Evolutionary conservation across 2,329 filamentous ascomycete species (phyloP).

Genomic region (Plenodomus biglobosus): DNA sequence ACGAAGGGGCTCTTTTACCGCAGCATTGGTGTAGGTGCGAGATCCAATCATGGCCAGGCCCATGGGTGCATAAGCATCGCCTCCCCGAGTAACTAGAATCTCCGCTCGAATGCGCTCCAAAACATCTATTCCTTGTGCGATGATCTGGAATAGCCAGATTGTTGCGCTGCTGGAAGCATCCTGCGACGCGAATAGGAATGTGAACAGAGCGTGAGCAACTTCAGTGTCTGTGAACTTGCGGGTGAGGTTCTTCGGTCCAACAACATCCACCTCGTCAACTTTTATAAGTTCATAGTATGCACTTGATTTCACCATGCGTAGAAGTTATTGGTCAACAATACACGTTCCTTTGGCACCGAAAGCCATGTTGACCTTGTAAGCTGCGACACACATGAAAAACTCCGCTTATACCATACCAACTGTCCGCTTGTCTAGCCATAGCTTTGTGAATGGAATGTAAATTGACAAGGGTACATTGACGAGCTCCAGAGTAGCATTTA

Average conservation of each 20-base stretch:
- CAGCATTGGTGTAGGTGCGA: slow-evolving; percentile 83
- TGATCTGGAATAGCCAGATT: slow-evolving; percentile 92
- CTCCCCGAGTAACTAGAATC: slow-evolving; percentile 73
- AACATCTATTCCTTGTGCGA: slow-evolving; percentile 85
- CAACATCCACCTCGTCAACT: slow-evolving; percentile 64
- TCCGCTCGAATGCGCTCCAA: slow-evolving; percentile 86
- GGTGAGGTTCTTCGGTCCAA: slow-evolving; percentile 81
- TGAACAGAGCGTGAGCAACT: slow-evolving; percentile 89
- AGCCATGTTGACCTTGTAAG: slow-evolving; percentile 87
- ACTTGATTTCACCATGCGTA: slow-evolving; percentile 81
- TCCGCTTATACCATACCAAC: slow-evolving; percentile 85
- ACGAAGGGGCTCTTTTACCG: slow-evolving; percentile 61
- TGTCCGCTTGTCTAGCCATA: slow-evolving; percentile 94
- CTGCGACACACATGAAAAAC: slow-evolving; percentile 86
- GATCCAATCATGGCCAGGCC: slow-evolving; percentile 83
- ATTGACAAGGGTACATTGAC: slow-evolving; percentile 85
- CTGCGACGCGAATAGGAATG: slow-evolving; percentile 93
- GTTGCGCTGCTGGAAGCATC: slow-evolving; percentile 90
- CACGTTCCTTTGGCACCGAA: slow-evolving; percentile 81
- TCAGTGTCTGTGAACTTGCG: slow-evolving; percentile 86
- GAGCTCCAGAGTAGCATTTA: slow-evolving; percentile 89
- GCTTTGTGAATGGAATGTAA: slow-evolving; percentile 89
- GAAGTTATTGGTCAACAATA: slow-evolving; percentile 93
- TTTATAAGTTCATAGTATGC: slow-evolving; percentile 75
- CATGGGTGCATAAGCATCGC: slow-evolving; percentile 67